phyloP scores from a whole-genome alignment of 176 grass and related monocot genomes.

The Hyparrhenia diplandra region DNA sequence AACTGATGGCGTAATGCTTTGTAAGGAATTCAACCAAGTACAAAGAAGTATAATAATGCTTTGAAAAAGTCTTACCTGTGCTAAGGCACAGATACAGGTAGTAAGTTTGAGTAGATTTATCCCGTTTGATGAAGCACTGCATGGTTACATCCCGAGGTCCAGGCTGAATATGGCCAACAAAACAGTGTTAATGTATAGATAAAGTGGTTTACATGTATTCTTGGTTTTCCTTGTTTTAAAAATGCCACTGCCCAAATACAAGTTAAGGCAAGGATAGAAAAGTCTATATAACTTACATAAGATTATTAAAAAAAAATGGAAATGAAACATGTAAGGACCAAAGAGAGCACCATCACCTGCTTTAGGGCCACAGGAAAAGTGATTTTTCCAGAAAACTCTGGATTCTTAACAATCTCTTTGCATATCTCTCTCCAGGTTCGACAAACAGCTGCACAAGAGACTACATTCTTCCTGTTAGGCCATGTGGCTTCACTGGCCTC shows the following conservation, averaged over 20 bases:
- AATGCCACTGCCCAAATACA: background rate
- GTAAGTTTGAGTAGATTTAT: conserved; percentile 89
- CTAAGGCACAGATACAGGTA: conserved; percentile 85
- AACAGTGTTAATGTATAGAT: conserved; percentile 26
- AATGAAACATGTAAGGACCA: background rate
- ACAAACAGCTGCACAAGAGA: conserved; percentile 59
- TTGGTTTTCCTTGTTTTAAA: background rate
- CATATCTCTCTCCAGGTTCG: conserved; percentile 70
- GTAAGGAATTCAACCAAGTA: background rate
- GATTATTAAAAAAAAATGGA: background rate
- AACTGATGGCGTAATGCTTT: background rate
- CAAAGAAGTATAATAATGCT: background rate
- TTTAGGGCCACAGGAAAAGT: conserved; percentile 77
- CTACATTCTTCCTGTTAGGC: conserved; percentile 62
- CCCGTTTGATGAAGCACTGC: conserved; percentile 88
- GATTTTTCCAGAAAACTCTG: conserved; percentile 62
- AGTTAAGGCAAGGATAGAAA: background rate
- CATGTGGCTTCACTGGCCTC: conserved; percentile 65
- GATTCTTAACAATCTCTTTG: conserved; percentile 68
- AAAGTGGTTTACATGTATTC: background rate
- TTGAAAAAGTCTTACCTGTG: conserved; percentile 51
- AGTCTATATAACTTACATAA: background rate
- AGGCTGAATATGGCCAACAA: conserved; percentile 42
- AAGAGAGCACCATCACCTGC: conserved; percentile 49
- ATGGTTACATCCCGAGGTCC: conserved; percentile 73